These are phyloP conservation scores for Cutaneotrichosporon spelunceum DNA, from an alignment of 1,284 basidiomycete genomes.

Conservation along the genomic window DNA sequence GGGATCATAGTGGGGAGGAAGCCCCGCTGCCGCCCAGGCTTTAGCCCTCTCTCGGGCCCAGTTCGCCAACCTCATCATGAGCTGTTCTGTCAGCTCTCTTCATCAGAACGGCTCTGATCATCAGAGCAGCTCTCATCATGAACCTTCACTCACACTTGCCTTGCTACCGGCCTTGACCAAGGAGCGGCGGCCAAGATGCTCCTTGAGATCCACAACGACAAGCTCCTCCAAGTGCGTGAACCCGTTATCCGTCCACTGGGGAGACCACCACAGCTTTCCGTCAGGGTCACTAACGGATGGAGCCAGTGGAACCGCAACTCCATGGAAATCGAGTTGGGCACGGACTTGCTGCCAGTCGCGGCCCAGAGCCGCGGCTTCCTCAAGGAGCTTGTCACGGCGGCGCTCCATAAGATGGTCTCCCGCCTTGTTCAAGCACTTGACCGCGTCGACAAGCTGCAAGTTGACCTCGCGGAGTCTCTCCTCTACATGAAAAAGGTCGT, in stretches of 20 bases:
- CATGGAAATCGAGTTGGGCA: too few relatives aligned
- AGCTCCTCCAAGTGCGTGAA: neutral
- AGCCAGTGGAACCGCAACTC: too few relatives aligned
- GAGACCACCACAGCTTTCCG: neutral
- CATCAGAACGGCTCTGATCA: too few relatives aligned
- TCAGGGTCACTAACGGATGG: too few relatives aligned
- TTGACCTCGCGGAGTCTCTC: too few relatives aligned
- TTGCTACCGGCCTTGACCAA: neutral
- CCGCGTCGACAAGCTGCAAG: too few relatives aligned
- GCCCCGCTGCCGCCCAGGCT: neutral
- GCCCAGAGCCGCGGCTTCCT: too few relatives aligned
- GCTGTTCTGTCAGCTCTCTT: neutral
- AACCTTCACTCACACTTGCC: neutral
- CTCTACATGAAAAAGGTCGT: too few relatives aligned
- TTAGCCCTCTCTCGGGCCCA: neutral
- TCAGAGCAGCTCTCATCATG: neutral
- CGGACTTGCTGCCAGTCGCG: too few relatives aligned
- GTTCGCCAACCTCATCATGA: neutral
- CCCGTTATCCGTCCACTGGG: neutral
- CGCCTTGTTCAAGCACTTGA: too few relatives aligned
- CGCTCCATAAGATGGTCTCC: too few relatives aligned
- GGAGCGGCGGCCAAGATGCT: neutral
- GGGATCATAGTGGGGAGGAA: neutral
- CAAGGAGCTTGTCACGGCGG: too few relatives aligned
- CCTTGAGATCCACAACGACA: neutral